A percentile compares a stretch with the other conserved stretches of the same genome.
Evolutionary conservation across 768 basidiomycete species (phyloP).

Genomic region (Mycena haematopus): DNA sequence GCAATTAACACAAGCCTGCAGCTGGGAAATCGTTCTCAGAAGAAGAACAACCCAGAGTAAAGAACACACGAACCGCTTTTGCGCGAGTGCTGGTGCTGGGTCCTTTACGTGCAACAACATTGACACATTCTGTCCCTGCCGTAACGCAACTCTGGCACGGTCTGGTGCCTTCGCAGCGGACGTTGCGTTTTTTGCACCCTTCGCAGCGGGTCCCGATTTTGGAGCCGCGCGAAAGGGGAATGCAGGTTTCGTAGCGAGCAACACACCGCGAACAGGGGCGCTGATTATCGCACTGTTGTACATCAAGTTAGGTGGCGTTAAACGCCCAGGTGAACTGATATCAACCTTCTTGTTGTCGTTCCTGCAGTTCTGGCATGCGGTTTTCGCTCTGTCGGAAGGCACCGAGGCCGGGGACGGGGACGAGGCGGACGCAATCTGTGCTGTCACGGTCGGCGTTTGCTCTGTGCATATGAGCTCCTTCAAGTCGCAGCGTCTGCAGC

Average conservation of each 20-base stretch:
- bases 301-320: constrained; percentile 12
- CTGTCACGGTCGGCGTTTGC: constrained; percentile 38
- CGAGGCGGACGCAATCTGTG: constrained; percentile 30
- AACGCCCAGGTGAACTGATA: not conserved
- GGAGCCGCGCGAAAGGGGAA: constrained; percentile 61
- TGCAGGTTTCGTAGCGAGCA: constrained; percentile 57
- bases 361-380: constrained; percentile 66
- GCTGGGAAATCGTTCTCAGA: constrained; percentile 6
- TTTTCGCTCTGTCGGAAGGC: constrained; percentile 57
- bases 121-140: constrained; percentile 18
- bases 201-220: constrained; percentile 69
- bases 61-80: constrained; percentile 56
- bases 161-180: constrained; percentile 20
- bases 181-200: constrained; percentile 35
- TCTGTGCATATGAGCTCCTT: constrained; percentile 59
- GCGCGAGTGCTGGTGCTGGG: constrained; percentile 66
- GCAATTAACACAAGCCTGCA: constrained; percentile 67
- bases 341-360: constrained; percentile 70
- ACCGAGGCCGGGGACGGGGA: constrained; percentile 35
- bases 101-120: constrained; percentile 33
- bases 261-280: constrained; percentile 68
- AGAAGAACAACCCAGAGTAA: constrained; percentile 24
- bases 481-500: constrained; percentile 60
- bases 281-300: constrained; percentile 62
- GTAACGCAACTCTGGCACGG: constrained; percentile 24